Evolutionary conservation across 768 basidiomycete genomes (phyloP), one percentile per base, ranked within the genome.

Genomic region (Boletus sp.): DNA sequence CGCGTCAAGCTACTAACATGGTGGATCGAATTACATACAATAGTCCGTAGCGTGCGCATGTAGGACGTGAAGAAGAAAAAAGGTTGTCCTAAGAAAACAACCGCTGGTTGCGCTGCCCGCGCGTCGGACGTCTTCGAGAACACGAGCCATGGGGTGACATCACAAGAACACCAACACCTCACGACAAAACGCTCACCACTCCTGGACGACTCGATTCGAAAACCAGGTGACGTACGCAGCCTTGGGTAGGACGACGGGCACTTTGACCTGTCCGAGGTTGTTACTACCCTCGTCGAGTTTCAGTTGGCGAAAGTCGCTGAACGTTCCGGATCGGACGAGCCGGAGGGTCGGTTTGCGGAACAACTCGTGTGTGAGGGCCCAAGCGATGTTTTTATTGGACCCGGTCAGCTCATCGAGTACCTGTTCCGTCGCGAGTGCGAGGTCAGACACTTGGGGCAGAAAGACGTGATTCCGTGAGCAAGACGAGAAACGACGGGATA

Each of bases 321-420:
- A 68, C 9, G 68, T 64, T 13, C 62, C 64, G 1, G 47, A 9
- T 32, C 48, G 41, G 19, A 67, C 57, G 10, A 69, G 49, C 27
- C 68, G 54, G 34, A 68, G 42, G n/a, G 63, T 64, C 29, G 63
- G 65, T 30, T 50, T 51, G 34, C 57, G 40, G 10, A 63, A n/a
- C 2, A 5, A 5, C 0, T 43, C 53, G n/a, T 23, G 29, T 17
- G 44, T 5, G 21, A 45, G 17, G 14, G 29, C 32, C 23, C 37
- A 50, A 4, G 1, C 4, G 19, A 59, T 5, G 30, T 49, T 40
- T 15, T 32, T 1, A 41, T 33, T 39, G 15, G 30, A 27, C 30
- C 32, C 21, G 3, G 15, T 21, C 5, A 67, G 44, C 13, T 25
- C 51, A 1, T 56, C 62, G 23, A 67, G 42, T 13, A 64, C 6